These are phyloP conservation scores for Coniochaeta hoffmannii DNA, from an alignment of 2,329 filamentous ascomycete species.

Conservation along the genomic window DNA sequence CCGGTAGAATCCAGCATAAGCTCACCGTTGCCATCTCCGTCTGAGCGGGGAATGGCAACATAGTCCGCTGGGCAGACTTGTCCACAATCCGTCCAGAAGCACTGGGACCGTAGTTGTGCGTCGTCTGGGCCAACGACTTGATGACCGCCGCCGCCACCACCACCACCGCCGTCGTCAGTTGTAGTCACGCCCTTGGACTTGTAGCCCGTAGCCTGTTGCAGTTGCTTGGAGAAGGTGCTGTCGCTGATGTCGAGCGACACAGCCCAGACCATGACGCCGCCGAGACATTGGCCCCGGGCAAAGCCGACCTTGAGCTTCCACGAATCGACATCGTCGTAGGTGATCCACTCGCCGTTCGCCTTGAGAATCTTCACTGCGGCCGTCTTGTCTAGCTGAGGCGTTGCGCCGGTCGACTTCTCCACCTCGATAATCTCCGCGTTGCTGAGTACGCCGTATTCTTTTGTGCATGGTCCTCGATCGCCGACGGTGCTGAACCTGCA, in stretches of 20 bases:
- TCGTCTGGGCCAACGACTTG: neutral
- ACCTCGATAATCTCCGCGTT: neutral
- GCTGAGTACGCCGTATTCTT: neutral
- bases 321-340: constrained; percentile 22
- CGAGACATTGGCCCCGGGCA: constrained; percentile 10
- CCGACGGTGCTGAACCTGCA: constrained; percentile 18
- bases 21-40: neutral
- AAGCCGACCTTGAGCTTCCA: constrained; percentile 10
- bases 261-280: constrained; percentile 13
- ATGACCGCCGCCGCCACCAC: too few relatives aligned
- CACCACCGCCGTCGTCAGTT: too few relatives aligned
- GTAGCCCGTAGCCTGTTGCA: neutral
- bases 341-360: constrained; percentile 21
- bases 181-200: neutral
- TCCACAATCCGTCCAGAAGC: neutral
- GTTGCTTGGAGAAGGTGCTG: neutral
- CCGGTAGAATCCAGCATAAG: neutral
- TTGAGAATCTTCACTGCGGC: neutral
- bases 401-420: neutral
- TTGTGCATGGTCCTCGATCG: neutral
- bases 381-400: neutral
- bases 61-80: neutral
- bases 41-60: neutral
- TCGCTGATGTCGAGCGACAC: constrained; percentile 5
- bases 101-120: neutral